These are phyloP conservation scores for Penicilliopsis zonata DNA, from an alignment of 495 filamentous ascomycete species.

Conservation along the genomic window DNA sequence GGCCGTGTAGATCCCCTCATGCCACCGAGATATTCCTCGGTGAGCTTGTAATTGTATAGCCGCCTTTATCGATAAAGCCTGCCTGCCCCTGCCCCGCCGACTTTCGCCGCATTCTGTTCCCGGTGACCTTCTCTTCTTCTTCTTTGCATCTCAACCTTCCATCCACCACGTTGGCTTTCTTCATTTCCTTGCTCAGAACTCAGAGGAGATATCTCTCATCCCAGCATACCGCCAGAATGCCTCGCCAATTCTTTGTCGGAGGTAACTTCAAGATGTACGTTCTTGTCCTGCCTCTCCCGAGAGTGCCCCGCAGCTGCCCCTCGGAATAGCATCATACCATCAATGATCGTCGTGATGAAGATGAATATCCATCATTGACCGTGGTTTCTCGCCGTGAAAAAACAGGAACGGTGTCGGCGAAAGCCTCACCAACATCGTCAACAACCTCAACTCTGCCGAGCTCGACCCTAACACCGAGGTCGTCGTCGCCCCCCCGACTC, in stretches of 20 bases:
- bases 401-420: slow-evolving; percentile 85
- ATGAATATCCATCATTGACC: neutral
- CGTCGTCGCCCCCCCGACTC: slow-evolving; percentile 79
- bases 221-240: slow-evolving; percentile 41
- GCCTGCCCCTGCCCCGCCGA: neutral
- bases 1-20: no score
- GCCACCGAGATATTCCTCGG: no score
- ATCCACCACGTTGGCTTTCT: neutral
- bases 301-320: slow-evolving; percentile 11
- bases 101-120: slow-evolving; percentile 1
- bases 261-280: slow-evolving; percentile 98
- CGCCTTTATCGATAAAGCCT: no score
- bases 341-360: no score
- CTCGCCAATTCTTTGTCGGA: slow-evolving; percentile 97
- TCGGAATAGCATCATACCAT: slow-evolving; percentile 7
- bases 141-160: slow-evolving; percentile 3
- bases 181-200: slow-evolving; percentile 4
- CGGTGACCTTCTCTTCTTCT: slow-evolving; percentile 2
- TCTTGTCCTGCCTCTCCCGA: slow-evolving; percentile 7
- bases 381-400: no score
- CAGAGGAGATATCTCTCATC: neutral
- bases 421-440: slow-evolving; percentile 76
- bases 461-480: slow-evolving; percentile 50
- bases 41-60: neutral
- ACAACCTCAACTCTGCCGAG: slow-evolving; percentile 71